These are phyloP conservation scores for Debaryomyces maramus DNA, from an alignment of 805 yeast species.

Conservation along the genomic window DNA sequence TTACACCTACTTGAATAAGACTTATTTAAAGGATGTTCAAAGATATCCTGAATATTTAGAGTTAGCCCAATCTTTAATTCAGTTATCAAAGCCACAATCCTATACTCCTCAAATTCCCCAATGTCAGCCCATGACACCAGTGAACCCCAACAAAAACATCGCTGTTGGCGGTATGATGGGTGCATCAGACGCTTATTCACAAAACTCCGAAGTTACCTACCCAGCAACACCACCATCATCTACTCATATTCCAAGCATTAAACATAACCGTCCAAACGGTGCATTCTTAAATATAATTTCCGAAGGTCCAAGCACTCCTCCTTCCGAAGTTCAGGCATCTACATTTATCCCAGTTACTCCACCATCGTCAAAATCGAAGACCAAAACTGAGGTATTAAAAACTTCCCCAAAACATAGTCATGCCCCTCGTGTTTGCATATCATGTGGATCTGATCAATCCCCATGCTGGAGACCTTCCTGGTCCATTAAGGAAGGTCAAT, in stretches of 20 bases:
- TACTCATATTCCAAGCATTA: not conserved
- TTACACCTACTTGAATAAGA: constrained; percentile 49
- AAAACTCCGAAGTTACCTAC: not conserved
- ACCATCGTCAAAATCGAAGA: constrained; percentile 33
- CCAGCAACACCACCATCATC: constrained; percentile 10
- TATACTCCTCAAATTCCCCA: not conserved
- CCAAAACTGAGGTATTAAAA: constrained; percentile 30
- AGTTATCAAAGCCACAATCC: constrained; percentile 23
- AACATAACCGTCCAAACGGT: not conserved
- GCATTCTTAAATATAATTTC: constrained; percentile 7
- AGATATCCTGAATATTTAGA: constrained; percentile 49
- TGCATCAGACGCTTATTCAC: not conserved
- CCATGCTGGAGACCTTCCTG: constrained; percentile 99
- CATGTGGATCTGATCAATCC: constrained; percentile 86
- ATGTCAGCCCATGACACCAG: not conserved
- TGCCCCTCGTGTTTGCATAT: constrained; percentile 66
- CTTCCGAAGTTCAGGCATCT: constrained; percentile 15
- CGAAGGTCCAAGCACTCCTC: constrained; percentile 17
- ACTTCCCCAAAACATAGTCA: constrained; percentile 32
- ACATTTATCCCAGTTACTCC: constrained; percentile 43
- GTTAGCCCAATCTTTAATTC: constrained; percentile 43
- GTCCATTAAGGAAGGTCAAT: constrained; percentile 88
- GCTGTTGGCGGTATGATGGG: not conserved
- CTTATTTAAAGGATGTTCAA: constrained; percentile 51
- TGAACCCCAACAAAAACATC: constrained; percentile 4